These are phyloP conservation scores for Margaritispora aquatica DNA, from an alignment of 495 filamentous ascomycete species.

Conservation along the genomic window DNA sequence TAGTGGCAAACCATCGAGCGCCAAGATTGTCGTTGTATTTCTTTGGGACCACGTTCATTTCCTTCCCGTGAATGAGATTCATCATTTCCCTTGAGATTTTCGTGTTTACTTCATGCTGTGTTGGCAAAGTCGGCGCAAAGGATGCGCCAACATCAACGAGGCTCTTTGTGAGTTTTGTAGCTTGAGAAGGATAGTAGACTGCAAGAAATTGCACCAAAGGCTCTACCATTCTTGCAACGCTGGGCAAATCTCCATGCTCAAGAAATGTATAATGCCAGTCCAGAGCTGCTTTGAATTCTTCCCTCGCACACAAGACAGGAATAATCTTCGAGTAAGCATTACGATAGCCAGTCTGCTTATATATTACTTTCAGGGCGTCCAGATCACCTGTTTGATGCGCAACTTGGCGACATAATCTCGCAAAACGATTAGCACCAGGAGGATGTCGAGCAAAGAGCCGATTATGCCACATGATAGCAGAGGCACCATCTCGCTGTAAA, in stretches of 20 bases:
- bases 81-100: slow-evolving; percentile 23
- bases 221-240: slow-evolving; percentile 29
- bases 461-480: slow-evolving; percentile 31
- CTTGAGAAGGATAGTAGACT: slow-evolving; percentile 25
- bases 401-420: slow-evolving; percentile 13
- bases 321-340: slow-evolving; percentile 58
- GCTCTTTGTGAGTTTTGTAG: slow-evolving; percentile 12
- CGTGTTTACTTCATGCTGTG: slow-evolving; percentile 9
- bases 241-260: slow-evolving; percentile 39
- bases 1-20: slow-evolving; percentile 67
- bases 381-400: slow-evolving; percentile 6
- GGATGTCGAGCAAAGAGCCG: slow-evolving; percentile 24
- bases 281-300: slow-evolving; percentile 41
- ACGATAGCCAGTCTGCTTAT: slow-evolving; percentile 44
- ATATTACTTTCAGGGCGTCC: slow-evolving; percentile 32
- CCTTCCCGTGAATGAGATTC: slow-evolving; percentile 19
- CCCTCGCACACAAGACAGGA: slow-evolving; percentile 43
- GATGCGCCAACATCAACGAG: slow-evolving; percentile 24
- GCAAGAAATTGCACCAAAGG: slow-evolving; percentile 37
- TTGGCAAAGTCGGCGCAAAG: slow-evolving; percentile 12
- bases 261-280: slow-evolving; percentile 55
- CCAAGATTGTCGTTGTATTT: slow-evolving; percentile 56
- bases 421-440: slow-evolving; percentile 9
- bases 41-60: slow-evolving; percentile 17
- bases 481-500: slow-evolving; percentile 20